Base-by-base conservation (phyloP, 2,329 filamentous ascomycete species). In the Colletotrichum truncatum region DNA sequence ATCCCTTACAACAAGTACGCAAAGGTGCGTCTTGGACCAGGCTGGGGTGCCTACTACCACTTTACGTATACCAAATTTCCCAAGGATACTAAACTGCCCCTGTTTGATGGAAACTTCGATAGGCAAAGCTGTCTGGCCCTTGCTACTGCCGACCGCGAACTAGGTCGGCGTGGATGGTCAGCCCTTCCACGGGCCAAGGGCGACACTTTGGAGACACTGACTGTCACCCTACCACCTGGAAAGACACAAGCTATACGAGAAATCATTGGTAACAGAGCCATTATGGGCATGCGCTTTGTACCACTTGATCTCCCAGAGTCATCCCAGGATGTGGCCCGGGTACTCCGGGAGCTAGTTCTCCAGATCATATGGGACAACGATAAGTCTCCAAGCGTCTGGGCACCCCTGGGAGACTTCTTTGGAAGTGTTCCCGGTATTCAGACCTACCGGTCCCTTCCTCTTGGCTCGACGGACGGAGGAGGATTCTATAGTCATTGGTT, bases 401-500 rank as follows among this genome's bases (percentile, higher is more conserved):
- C 62, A 6, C 62, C 62, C 1, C 36, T 65, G 4, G 62, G 62
- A 5, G 62, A 65, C 16, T 65, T 65, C 28, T 65, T 65, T 6
- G 62, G 62, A n/a, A 65, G 57, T 28, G 62, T 65, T 5, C 62
- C 62, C 4, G 62, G 62, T 7, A 30, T 65, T 6, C 62, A 65
- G 18, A 62, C 49, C 2, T 65, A 65, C 16, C 57, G 62, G 2
- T 55, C 62, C 8, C 28, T 65, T 3, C 58, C 62, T 2, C 62
- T 62, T n/a, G 62, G 62, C 0, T 65, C 62, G 7, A 65, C 62
- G 11, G 62, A 65, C n/a, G 62, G 62, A 4, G 62, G 62, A 12
- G 62, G 62, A 2, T 65, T 65, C 21, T 65, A 65, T 43, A 49
- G 57, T 23, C 62, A 65, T 28, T 65, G 62, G 62, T 65, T 55